A percentile compares a stretch with the other conserved stretches of the same genome.
Conservation (phyloP, 140 eudicot species). For the Cichorium intybus region DNA sequence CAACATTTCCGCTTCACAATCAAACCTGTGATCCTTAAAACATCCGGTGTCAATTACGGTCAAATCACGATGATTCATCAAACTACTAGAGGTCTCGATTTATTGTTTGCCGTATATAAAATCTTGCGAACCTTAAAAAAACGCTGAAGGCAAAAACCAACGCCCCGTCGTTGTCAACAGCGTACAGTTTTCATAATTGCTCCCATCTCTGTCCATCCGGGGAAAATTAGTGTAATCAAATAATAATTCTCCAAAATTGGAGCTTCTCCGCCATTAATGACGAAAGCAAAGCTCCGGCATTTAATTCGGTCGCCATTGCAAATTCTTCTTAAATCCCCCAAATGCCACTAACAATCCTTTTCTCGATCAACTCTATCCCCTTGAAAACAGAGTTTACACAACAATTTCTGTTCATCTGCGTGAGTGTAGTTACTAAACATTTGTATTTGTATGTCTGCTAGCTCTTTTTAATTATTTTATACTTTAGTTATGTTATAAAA, state of each 20-base stretch:
- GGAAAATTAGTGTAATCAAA: neutral
- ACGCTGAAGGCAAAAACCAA: neutral
- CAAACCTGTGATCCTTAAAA: neutral
- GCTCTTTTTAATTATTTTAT: too few species aligned
- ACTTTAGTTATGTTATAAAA: too few species aligned
- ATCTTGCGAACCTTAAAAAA: neutral
- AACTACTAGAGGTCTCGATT: neutral
- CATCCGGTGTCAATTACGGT: neutral
- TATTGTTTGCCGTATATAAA: neutral
- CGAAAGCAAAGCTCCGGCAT: constrained; percentile 18
- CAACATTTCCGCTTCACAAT: neutral
- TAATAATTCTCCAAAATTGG: neutral
- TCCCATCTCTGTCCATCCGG: neutral
- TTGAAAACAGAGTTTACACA: too few species aligned
- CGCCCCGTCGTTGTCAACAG: neutral
- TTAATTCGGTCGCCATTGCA: neutral
- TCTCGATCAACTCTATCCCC: too few species aligned
- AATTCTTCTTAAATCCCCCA: neutral
- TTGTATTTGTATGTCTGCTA: too few species aligned
- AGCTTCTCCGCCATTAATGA: constrained; percentile 13
- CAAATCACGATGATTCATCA: neutral
- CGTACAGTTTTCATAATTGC: neutral
- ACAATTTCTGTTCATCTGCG: too few species aligned
- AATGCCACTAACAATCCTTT: too few species aligned
- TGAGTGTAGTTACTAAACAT: too few species aligned